These are phyloP conservation scores for Lipomyces anomalus DNA, from an alignment of 805 yeast species.

Conservation along the genomic window DNA sequence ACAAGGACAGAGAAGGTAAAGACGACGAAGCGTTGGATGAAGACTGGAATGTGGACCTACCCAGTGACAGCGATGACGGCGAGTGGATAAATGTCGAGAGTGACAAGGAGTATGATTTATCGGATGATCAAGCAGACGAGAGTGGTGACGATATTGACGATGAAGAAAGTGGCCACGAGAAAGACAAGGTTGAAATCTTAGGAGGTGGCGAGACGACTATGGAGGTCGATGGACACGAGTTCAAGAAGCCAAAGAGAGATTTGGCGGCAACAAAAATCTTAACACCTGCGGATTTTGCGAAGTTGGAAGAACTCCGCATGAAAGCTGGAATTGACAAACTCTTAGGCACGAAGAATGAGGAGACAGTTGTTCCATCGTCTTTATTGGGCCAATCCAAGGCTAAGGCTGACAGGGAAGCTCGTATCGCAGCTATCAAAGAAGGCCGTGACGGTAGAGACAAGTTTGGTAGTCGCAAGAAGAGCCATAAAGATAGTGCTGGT, in stretches of 20 bases:
- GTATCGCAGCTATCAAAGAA: slow-evolving; percentile 77
- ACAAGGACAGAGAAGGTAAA: slow-evolving; percentile 45
- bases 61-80: slow-evolving; percentile 55
- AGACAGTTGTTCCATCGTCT: slow-evolving; percentile 70
- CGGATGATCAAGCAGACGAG: slow-evolving; percentile 27
- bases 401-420: slow-evolving; percentile 85
- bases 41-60: slow-evolving; percentile 31
- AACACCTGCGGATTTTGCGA: slow-evolving; percentile 97
- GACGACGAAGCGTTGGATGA: slow-evolving; percentile 28
- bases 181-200: not conserved
- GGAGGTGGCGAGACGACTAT: not conserved
- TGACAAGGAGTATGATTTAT: slow-evolving; percentile 44
- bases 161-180: slow-evolving; percentile 4
- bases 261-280: slow-evolving; percentile 72
- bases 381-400: slow-evolving; percentile 72
- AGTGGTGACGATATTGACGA: slow-evolving; percentile 18
- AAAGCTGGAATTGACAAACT: slow-evolving; percentile 81
- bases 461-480: slow-evolving; percentile 83
- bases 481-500: slow-evolving; percentile 53
- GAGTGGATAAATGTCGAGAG: slow-evolving; percentile 89
- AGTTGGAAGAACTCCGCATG: slow-evolving; percentile 76
- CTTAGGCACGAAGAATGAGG: slow-evolving; percentile 60
- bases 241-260: slow-evolving; percentile 30
- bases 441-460: slow-evolving; percentile 91
- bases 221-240: slow-evolving; percentile 6